A percentile compares a stretch with the other conserved stretches of the same genome.
These are phyloP conservation scores for Cyberlindnera xylosilytica DNA, from an alignment of 805 yeast genomes.

Conservation along the genomic window DNA sequence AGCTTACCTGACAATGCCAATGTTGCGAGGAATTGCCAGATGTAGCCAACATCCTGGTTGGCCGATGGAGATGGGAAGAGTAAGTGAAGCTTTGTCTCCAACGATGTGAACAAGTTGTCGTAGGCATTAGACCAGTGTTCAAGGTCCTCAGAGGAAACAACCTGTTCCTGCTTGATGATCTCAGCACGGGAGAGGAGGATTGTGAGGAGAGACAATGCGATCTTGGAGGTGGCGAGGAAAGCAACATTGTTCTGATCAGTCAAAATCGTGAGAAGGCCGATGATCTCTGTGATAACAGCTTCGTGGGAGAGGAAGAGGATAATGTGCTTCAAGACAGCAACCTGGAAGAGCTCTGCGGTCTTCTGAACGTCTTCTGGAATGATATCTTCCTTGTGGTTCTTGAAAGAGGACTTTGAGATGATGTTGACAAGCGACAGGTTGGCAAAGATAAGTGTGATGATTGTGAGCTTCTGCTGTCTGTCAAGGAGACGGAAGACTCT, in stretches of 20 bases:
- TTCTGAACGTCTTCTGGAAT: slow-evolving; percentile 53
- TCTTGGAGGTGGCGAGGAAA: slow-evolving; percentile 51
- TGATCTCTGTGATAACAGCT: slow-evolving; percentile 73
- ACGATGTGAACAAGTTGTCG: slow-evolving; percentile 72
- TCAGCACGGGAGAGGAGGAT: slow-evolving; percentile 92
- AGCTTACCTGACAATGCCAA: slow-evolving; percentile 87
- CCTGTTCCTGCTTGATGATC: slow-evolving; percentile 80
- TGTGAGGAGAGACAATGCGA: slow-evolving; percentile 84
- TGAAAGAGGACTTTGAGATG: slow-evolving; percentile 74
- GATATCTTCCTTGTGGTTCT: slow-evolving; percentile 49
- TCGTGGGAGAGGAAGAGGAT: slow-evolving; percentile 77
- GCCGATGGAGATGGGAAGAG: slow-evolving; percentile 73
- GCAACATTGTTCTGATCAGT: slow-evolving; percentile 69
- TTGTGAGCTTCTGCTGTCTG: slow-evolving; percentile 71
- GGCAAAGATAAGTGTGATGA: slow-evolving; percentile 74
- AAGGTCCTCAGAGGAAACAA: slow-evolving; percentile 39
- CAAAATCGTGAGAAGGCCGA: slow-evolving; percentile 68
- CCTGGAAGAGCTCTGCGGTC: slow-evolving; percentile 73
- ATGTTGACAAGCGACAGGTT: slow-evolving; percentile 78
- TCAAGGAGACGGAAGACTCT: slow-evolving; percentile 81
- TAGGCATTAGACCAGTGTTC: slow-evolving; percentile 74
- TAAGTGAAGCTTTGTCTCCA: slow-evolving; percentile 72
- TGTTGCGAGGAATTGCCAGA: slow-evolving; percentile 96
- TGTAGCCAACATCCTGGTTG: slow-evolving; percentile 44
- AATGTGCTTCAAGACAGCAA: slow-evolving; percentile 77